Percentiles rank a stretch among this genome's conserved stretches.
Evolutionary conservation across 441 rosid genomes (phyloP).

Genomic region (Syzygium malaccense): DNA sequence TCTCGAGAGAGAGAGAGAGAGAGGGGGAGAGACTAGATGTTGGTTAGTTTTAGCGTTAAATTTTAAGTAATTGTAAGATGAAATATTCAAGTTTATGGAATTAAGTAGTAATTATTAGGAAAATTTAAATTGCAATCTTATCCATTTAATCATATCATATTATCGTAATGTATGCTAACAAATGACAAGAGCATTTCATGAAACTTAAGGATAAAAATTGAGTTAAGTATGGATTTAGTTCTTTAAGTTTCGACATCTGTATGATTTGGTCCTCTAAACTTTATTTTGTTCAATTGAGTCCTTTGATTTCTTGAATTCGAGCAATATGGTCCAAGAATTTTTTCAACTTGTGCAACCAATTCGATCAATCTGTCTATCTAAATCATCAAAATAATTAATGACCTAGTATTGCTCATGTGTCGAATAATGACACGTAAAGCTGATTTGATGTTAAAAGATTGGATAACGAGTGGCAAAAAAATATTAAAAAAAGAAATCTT

Average conservation of each 20-base stretch:
- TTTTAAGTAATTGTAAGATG: not conserved
- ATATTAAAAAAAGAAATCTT: not conserved
- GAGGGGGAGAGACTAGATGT: not conserved
- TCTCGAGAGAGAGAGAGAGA: not conserved
- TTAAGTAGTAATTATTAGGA: not conserved
- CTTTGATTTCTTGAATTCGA: not conserved
- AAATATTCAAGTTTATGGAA: not conserved
- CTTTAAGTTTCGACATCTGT: not conserved
- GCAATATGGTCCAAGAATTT: not conserved
- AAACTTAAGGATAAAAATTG: not conserved
- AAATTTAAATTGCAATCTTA: not conserved
- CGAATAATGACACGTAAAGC: not conserved
- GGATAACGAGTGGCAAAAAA: not conserved
- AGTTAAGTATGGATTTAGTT: not conserved
- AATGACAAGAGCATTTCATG: not conserved
- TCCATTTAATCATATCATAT: not conserved
- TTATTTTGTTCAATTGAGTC: not conserved
- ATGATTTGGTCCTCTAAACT: not conserved
- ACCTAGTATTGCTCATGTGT: not conserved
- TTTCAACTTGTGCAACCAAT: not conserved
- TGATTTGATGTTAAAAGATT: not conserved
- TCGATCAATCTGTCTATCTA: not conserved
- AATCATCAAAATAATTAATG: not conserved
- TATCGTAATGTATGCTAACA: not conserved
- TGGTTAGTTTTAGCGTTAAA: not conserved